Percentiles rank a stretch among this genome's conserved stretches.
phyloP scores from a whole-genome alignment of 805 yeast genomes.

The Kodamaea hsintzibuensis region DNA sequence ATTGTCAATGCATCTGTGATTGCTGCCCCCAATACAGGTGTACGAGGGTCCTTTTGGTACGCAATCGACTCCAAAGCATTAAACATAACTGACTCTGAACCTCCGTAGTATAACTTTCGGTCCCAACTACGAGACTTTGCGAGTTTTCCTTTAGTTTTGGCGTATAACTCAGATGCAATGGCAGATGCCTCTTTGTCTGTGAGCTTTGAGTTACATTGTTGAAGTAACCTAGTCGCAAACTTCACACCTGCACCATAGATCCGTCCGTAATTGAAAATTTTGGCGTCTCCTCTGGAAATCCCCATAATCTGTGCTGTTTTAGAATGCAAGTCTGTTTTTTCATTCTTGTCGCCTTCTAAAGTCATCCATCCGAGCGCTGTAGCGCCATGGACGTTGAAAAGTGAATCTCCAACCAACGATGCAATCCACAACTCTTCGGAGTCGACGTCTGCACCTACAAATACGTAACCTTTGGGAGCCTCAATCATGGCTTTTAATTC shows the following conservation, averaged over 20 bases:
- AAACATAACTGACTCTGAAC: slow-evolving; percentile 90
- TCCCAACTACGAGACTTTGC: slow-evolving; percentile 22
- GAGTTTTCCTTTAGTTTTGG: slow-evolving; percentile 74
- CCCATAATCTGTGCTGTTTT: slow-evolving; percentile 90
- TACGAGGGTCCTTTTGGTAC: slow-evolving; percentile 71
- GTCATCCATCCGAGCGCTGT: slow-evolving; percentile 99
- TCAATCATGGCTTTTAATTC: slow-evolving; percentile 83
- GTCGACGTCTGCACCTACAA: slow-evolving; percentile 99
- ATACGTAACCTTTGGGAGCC: slow-evolving; percentile 87
- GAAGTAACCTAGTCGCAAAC: slow-evolving; percentile 81
- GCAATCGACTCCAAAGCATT: slow-evolving; percentile 88
- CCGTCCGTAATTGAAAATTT: slow-evolving; percentile 93
- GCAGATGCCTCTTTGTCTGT: slow-evolving; percentile 64
- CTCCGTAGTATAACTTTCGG: slow-evolving; percentile 70
- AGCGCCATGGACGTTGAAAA: slow-evolving; percentile 87
- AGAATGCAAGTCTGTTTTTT: slow-evolving; percentile 93
- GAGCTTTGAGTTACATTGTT: slow-evolving; percentile 75
- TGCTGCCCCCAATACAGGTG: slow-evolving; percentile 92
- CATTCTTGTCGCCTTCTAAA: slow-evolving; percentile 87
- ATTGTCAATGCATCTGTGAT: slow-evolving; percentile 81
- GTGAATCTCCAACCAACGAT: slow-evolving; percentile 88
- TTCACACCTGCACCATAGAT: slow-evolving; percentile 97
- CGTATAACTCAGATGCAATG: slow-evolving; percentile 68
- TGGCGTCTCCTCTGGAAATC: slow-evolving; percentile 88
- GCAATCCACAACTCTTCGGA: slow-evolving; percentile 99